Evolutionary conservation across 2,329 filamentous ascomycete species (phyloP), one percentile per base, ranked within the genome.

Genomic region (Fusarium poae): DNA sequence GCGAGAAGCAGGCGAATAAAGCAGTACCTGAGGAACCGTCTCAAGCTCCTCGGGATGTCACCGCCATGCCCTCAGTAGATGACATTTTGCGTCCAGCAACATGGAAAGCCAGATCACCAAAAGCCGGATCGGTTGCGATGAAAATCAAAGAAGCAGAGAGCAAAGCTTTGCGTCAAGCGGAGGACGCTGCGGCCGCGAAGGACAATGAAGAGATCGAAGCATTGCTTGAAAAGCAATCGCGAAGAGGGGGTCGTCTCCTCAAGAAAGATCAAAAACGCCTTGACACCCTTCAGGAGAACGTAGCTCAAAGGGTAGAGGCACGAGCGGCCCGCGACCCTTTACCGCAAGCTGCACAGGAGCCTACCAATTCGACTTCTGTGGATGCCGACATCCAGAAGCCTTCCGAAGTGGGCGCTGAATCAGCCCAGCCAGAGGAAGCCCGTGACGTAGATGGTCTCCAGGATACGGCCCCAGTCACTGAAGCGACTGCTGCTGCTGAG

Each of bases 221-320:
- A 5, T 75, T 82, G 11, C 81, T 80, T 46, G 78, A 79, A 40
- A 85, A 84, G 72, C 85, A 67, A 42, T 40, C 34, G 3, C 72
- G 44, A 48, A 70, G 48, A 39, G 60, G 69, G 3, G 71, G 73
- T 3, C 71, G 71, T 10, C 66, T 75, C 6, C 29, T 70, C 15
- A 75, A 57, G 45, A 75, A 69, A 39, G 73, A 75, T 13, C 56
- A 58, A 35, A 57, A 56, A 25, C 70, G 70, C 42, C 58, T 75
- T 30, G 42, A 43, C 21, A 11, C 49, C 4, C 70, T 75, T 4
- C 60, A 72, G 59, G 68, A 52, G 27, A 75, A 59, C 20, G 73
- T 65, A 23, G 68, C 71, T 3, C 70, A 57, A 53, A 70, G 72
- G 53, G 55, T 67, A 20, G 68, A 74, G 50, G 57, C 75, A 61